A percentile compares a stretch with the other conserved stretches of the same genome.
Conservation (phyloP, 2,329 filamentous ascomycete species). For the Aspergillus sp. region DNA sequence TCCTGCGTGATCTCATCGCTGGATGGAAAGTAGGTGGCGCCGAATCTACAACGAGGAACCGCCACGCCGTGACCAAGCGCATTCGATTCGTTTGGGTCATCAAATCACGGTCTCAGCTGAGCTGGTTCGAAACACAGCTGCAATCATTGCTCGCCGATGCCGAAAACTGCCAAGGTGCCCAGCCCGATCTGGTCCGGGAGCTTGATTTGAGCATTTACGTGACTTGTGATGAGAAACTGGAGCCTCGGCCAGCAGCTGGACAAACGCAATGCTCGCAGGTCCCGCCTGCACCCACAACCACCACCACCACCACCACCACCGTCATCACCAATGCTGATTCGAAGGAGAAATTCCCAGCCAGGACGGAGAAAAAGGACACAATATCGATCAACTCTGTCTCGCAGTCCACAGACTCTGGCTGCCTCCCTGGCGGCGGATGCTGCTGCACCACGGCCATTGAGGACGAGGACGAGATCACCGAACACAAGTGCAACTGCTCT, state of each 20-base stretch:
- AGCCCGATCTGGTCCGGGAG: slow-evolving; percentile 38
- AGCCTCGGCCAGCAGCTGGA: slow-evolving; percentile 17
- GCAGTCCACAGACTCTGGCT: slow-evolving; percentile 16
- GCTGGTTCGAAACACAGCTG: slow-evolving; percentile 55
- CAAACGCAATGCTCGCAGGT: slow-evolving; percentile 26
- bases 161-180: slow-evolving; percentile 31
- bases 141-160: slow-evolving; percentile 46
- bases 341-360: not conserved
- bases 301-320: not conserved
- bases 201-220: slow-evolving; percentile 56
- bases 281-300: not conserved
- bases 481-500: slow-evolving; percentile 40
- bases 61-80: slow-evolving; percentile 45
- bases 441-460: slow-evolving; percentile 51
- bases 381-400: slow-evolving; percentile 22
- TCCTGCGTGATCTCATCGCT: slow-evolving; percentile 57
- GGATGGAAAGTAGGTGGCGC: slow-evolving; percentile 41
- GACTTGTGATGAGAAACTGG: slow-evolving; percentile 53
- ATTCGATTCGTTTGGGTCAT: slow-evolving; percentile 61
- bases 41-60: slow-evolving; percentile 11
- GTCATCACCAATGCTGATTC: not conserved
- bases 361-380: slow-evolving; percentile 10
- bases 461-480: slow-evolving; percentile 41
- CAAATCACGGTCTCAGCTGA: slow-evolving; percentile 53
- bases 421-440: slow-evolving; percentile 39